These are phyloP conservation scores for Magnusiomyces magnusii DNA, from an alignment of 1,139 yeast genomes.

Conservation along the genomic window DNA sequence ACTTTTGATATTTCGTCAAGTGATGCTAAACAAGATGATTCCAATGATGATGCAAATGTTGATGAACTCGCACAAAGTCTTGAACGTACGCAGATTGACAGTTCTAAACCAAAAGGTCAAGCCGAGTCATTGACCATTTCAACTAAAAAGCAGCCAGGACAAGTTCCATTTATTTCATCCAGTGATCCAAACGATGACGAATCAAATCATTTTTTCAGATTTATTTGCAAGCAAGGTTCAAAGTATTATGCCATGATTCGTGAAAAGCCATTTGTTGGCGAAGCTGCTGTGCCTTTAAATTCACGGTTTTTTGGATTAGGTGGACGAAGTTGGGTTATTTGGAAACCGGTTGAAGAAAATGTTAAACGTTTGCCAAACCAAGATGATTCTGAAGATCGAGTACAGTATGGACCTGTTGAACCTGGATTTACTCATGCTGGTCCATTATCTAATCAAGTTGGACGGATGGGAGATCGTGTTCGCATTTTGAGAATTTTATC, in stretches of 20 bases:
- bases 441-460: background rate
- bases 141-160: background rate
- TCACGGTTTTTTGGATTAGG: background rate
- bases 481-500: background rate
- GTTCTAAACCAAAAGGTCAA: background rate
- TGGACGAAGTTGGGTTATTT: slow-evolving; percentile 1
- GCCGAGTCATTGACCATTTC: background rate
- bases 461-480: background rate
- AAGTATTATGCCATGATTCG: background rate
- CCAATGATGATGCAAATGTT: background rate
- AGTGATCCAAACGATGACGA: background rate
- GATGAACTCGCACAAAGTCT: background rate
- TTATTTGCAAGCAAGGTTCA: background rate
- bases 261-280: background rate
- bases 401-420: background rate
- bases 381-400: background rate
- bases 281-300: background rate
- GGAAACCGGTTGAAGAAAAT: background rate
- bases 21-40: background rate
- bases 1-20: background rate
- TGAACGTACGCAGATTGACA: background rate
- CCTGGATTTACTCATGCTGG: background rate
- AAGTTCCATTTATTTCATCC: background rate
- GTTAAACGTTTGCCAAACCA: background rate
- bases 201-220: background rate